Evolutionary conservation across 108 stramenopile species (phyloP), one percentile per base, ranked within the genome.

Genomic region (Skeletonema grethae): DNA sequence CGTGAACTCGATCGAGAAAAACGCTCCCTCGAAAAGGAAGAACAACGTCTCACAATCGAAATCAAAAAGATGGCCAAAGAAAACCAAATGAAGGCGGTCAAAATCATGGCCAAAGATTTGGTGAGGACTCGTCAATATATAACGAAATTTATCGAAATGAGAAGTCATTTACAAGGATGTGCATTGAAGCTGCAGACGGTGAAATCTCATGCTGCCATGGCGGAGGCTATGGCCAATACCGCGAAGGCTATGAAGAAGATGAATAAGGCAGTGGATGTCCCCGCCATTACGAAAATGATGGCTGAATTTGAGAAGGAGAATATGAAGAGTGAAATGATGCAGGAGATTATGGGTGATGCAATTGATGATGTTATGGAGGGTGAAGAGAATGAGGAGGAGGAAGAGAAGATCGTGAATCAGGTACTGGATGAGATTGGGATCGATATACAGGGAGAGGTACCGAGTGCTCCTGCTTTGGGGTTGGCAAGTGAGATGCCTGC

Each of bases 71-170:
- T 88, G 62, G 98, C 97, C 55, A 93, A 92, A 45, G 93, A 92
- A 39, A 84, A 89, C 29, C 98, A 98, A 79, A 97, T 97, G 96
- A 84, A 82, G 32, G 77, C 90, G 18, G 97, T 97, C 20, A 98
- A 97, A 74, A 92, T 96, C 41, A 95, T 98, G 92, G 97, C 97
- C 29, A 98, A 97, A 81, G 97, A 97, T 70, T 87, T 97, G 35
- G 96, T 97, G 5, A 89, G 97, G 58, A 98, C 97, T 43, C 66
- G 96, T 45, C 90, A 93, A 70, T 89, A 97, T 63, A 87, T 97
- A 25, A 92, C 96, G 25, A 96, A 94, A 76, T 97, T 98, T 70
- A 97, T 98, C 66, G 98, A 97, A 69, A 97, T 98, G 93, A 84
- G 96, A 38, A 90, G 89, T 73, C 97, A 97, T 65, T 79, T 98